Evolutionary conservation across 345 rosid genomes (phyloP), one percentile per base, ranked within the genome.

Genomic region (Crucihimalaya himalaica): DNA sequence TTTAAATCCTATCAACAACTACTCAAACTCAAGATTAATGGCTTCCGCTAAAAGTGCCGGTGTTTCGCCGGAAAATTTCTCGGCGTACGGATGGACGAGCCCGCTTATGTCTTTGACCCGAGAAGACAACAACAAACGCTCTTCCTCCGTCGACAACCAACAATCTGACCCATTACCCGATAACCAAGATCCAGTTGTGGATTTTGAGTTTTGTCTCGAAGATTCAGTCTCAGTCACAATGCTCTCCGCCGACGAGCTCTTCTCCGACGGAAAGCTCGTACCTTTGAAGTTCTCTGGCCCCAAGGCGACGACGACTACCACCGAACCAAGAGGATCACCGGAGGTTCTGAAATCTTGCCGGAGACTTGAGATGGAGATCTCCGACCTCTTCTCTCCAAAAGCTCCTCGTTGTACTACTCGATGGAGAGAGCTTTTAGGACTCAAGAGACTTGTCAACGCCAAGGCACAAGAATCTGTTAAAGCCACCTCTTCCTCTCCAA

Each of bases 171-270:
- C 34, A 43, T 55, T 37, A n/a, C 78, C 66, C 62, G 84, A 73
- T 37, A 63, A 47, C 70, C 73, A 70, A 58, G 86, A 84, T 78
- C 72, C 83, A 18, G 84, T 68, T 20, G 28, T 58, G 0, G 94
- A 92, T 76, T 95, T 95, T 63, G 99, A 92, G 92, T 95, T 95
- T 81, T 80, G 92, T 13, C 87, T 86, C 10, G 89, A 86, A 42
- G 89, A 92, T 82, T 91, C 98, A 2, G 90, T 86, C 5, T 91
- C 98, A 2, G 90, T 86, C 5, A 63, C 87, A 15, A 90, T 95
- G 96, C 87, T 95, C 21, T 86, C 99, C 9, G 99, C 99, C 4
- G 99, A 95, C 50, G 87, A 95, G 82, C 93, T 94, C 64, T 91
- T 94, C 69, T 87, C 88, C 21, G 89, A 89, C 35, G 98, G 98